These are phyloP conservation scores for Aspergillus versicolor DNA, from an alignment of 2,329 filamentous ascomycete genomes.

Conservation along the genomic window DNA sequence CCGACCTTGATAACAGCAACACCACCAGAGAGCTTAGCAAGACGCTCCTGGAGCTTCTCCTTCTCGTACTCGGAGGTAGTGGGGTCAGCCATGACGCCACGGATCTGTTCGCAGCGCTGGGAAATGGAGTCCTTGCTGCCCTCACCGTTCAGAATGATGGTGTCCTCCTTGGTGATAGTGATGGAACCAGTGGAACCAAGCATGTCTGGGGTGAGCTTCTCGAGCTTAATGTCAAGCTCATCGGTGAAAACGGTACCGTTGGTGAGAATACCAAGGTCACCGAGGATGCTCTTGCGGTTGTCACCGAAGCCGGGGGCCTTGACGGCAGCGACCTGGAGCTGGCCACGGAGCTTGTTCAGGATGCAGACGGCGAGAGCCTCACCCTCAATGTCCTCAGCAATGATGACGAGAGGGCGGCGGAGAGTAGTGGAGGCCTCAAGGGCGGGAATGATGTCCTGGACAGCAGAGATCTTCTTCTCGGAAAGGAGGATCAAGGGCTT, in stretches of 20 bases:
- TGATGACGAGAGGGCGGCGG: slow-evolving; percentile 94
- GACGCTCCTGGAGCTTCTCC: slow-evolving; percentile 99
- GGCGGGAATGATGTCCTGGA: slow-evolving; percentile 97
- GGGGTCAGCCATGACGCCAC: slow-evolving; percentile 90
- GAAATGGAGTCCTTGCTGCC: slow-evolving; percentile 90
- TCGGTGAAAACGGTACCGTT: slow-evolving; percentile 98
- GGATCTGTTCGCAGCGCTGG: slow-evolving; percentile 98
- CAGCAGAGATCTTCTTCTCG: slow-evolving; percentile 99
- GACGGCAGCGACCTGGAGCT: slow-evolving; percentile 96
- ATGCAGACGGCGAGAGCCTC: slow-evolving; percentile 99
- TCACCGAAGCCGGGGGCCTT: slow-evolving; percentile 99
- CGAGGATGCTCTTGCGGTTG: slow-evolving; percentile 99
- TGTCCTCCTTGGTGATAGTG: slow-evolving; percentile 99
- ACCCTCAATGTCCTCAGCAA: slow-evolving; percentile 98
- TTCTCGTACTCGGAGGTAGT: slow-evolving; percentile 98
- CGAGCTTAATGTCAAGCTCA: slow-evolving; percentile 97
- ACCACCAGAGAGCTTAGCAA: slow-evolving; percentile 97
- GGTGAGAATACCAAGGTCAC: slow-evolving; percentile 92
- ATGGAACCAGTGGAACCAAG: slow-evolving; percentile 96
- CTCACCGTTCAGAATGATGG: slow-evolving; percentile 95
- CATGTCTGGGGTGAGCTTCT: slow-evolving; percentile 95
- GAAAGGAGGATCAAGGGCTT: slow-evolving; percentile 98
- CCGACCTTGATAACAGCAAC: slow-evolving; percentile 99
- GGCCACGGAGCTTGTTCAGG: slow-evolving; percentile 99
- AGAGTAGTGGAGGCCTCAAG: slow-evolving; percentile 95